Evolutionary conservation across 208 protist species (phyloP).

Genomic region (Tetramitus jugosus): DNA sequence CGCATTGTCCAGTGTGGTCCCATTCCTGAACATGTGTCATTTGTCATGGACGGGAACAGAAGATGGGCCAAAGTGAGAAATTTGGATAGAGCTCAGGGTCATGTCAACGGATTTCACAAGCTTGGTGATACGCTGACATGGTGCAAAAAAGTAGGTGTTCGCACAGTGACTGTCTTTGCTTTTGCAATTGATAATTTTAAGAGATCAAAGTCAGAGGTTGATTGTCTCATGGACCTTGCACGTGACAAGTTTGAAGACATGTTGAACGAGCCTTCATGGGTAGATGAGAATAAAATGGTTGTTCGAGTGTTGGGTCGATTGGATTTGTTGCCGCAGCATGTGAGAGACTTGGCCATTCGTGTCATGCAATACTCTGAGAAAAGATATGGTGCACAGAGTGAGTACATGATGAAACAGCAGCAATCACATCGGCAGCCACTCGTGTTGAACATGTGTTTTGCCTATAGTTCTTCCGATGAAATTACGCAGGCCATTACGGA

Average conservation of each 20-base stretch:
- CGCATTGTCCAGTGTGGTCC: neutral
- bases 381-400: conserved; percentile 8
- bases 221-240: conserved; percentile 54
- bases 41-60: conserved; percentile 79
- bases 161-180: conserved; percentile 59
- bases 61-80: conserved; percentile 44
- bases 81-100: conserved; percentile 37
- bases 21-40: conserved; percentile 59
- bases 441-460: conserved; percentile 64
- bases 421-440: conserved; percentile 36
- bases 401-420: too few relatives aligned
- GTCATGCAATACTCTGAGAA: conserved; percentile 23
- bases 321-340: conserved; percentile 24
- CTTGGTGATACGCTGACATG: conserved; percentile 51
- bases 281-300: conserved; percentile 29
- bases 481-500: conserved; percentile 46
- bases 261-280: conserved; percentile 22
- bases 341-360: neutral
- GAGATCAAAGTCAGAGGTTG: conserved; percentile 50
- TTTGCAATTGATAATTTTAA: conserved; percentile 79
- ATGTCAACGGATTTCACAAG: conserved; percentile 45
- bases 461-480: conserved; percentile 57
- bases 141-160: conserved; percentile 58
- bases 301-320: conserved; percentile 43
- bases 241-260: conserved; percentile 40